Percentiles rank a stretch among this genome's conserved stretches.
phyloP scores from a whole-genome alignment of 352 stramenopile species.

The Lagenidium giganteum region DNA sequence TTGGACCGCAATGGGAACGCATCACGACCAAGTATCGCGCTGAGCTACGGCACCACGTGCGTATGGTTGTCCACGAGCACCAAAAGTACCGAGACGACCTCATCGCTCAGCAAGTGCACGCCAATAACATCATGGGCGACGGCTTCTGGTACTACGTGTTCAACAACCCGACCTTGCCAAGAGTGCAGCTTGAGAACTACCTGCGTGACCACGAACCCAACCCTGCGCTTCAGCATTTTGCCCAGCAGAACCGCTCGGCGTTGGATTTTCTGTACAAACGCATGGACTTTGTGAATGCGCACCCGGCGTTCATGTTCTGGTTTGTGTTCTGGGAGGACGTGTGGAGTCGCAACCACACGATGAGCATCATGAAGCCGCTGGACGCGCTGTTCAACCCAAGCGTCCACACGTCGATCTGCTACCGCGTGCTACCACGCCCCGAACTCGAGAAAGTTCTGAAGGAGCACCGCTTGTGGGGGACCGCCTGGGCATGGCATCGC shows the following conservation, averaged over 20 bases:
- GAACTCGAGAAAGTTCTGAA: slow-evolving; percentile 24
- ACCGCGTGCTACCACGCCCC: slow-evolving; percentile 22
- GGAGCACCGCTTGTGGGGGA: too few species aligned
- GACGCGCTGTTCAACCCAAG: slow-evolving; percentile 19
- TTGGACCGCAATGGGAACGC: slow-evolving; percentile 27
- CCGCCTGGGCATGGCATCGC: too few species aligned
- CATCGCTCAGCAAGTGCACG: slow-evolving; percentile 11
- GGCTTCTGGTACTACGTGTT: slow-evolving; percentile 50
- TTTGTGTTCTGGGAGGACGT: slow-evolving; percentile 50
- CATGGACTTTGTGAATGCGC: slow-evolving; percentile 24
- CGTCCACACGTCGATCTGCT: slow-evolving; percentile 24
- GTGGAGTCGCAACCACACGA: slow-evolving; percentile 27
- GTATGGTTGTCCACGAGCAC: slow-evolving; percentile 11
- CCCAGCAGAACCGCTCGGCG: slow-evolving; percentile 9
- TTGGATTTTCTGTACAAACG: slow-evolving; percentile 32
- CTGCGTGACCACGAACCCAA: slow-evolving; percentile 22
- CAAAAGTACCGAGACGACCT: slow-evolving; percentile 21
- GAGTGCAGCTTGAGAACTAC: slow-evolving; percentile 20
- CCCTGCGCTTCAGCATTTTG: slow-evolving; percentile 11
- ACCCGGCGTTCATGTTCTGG: slow-evolving; percentile 28
- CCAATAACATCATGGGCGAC: slow-evolving; percentile 27
- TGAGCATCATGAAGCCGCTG: slow-evolving; percentile 19
- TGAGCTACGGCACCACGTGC: too few species aligned
- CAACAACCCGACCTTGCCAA: slow-evolving; percentile 23
- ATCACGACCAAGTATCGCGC: too few species aligned